These are phyloP conservation scores for Eudorina sp. DNA, from an alignment of 139 green algal species.

Conservation along the genomic window DNA sequence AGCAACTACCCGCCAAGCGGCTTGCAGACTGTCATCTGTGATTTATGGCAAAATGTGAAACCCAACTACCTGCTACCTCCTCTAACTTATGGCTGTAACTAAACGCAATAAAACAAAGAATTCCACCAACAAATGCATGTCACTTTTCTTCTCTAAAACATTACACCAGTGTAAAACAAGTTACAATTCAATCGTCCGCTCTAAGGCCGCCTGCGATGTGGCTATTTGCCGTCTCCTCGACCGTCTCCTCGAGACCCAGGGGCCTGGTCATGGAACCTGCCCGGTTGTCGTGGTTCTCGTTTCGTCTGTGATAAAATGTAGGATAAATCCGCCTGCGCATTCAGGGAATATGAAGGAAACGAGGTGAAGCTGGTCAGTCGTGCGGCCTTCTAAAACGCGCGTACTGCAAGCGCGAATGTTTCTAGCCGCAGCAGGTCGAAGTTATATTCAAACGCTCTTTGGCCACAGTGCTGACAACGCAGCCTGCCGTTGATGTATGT, in stretches of 20 bases:
- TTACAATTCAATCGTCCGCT: too few relatives aligned
- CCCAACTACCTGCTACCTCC: too few relatives aligned
- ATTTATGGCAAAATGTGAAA: too few relatives aligned
- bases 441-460: background rate
- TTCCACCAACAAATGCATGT: too few relatives aligned
- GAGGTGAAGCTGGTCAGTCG: background rate
- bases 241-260: conserved; percentile 17
- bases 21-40: too few relatives aligned
- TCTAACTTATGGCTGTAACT: too few relatives aligned
- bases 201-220: background rate
- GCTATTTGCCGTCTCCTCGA: conserved; percentile 28
- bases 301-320: conserved; percentile 46
- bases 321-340: conserved; percentile 11
- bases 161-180: too few relatives aligned
- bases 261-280: conserved; percentile 27
- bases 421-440: background rate
- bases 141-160: too few relatives aligned
- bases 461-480: too few relatives aligned
- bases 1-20: too few relatives aligned
- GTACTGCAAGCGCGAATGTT: background rate
- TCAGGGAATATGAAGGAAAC: background rate
- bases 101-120: too few relatives aligned
- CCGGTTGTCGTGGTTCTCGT: conserved; percentile 33
- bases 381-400: conserved; percentile 1
- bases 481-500: too few relatives aligned